Evolutionary conservation across 306 rosid genomes (phyloP), one percentile per base, ranked within the genome.

Genomic region (Hippophae rhamnoides): DNA sequence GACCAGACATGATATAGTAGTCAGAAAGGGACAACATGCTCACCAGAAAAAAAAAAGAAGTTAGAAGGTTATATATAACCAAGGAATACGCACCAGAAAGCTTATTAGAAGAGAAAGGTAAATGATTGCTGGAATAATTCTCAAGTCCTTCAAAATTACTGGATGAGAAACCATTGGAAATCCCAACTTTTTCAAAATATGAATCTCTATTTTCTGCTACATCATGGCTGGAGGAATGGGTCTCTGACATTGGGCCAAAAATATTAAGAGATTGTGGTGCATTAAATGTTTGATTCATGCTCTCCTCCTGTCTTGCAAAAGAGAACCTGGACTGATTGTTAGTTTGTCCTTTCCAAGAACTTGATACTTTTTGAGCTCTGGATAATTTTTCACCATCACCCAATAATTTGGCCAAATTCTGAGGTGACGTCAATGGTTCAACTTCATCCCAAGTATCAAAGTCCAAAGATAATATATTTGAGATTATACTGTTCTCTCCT

Each of bases 401-500:
- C 67, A 90, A 66, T 54, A 85, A 55, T 63, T 79, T 83, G 9
- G 81, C 83, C 66, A 87, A 73, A 70, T 73, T 74, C 56, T 84
- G 78, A 54, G 82, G 86, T 23, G 94, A 87, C n/a, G 79, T 48
- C 42, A 87, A 41, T 10, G 94, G 74, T 56, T 81, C 38, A 4
- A 31, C 38, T 31, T 31, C 86, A 78, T 78, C 77, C 89, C 94
- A 90, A 7, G 87, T 42, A 52, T 82, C 86, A 49, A 72, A 87
- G 48, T 90, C 89, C 86, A 85, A 67, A 31, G 96, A 85, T 42
- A 90, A 76, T 62, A 90, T 90, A 81, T 90, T 83, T 54, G 98
- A 87, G 75, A 90, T 90, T 76, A 87, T 87, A 74, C 89, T 85
- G 68, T 74, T 83, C 75, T 90, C 97, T 56, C 95, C 96, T 76